These are phyloP conservation scores for Umbilicaria muhlenbergii DNA, from an alignment of 495 filamentous ascomycete species.

Conservation along the genomic window DNA sequence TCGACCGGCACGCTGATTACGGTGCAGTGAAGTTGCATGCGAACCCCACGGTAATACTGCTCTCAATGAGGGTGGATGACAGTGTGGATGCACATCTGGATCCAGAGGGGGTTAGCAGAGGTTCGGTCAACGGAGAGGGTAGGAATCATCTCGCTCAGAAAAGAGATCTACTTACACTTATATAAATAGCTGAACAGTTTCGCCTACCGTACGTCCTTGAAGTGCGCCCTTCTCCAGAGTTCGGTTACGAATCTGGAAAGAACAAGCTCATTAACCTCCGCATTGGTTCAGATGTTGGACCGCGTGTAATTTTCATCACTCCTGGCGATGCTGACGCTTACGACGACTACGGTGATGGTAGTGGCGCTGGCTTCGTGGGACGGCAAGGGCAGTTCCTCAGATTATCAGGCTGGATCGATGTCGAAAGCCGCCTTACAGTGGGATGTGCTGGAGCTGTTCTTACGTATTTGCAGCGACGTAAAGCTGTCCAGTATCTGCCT, in stretches of 20 bases:
- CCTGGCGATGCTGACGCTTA: constrained; percentile 36
- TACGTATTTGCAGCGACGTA: constrained; percentile 58
- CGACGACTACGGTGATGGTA: constrained; percentile 28
- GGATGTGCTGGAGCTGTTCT: constrained; percentile 82
- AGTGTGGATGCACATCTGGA: constrained; percentile 14
- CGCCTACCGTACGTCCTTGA: constrained; percentile 56
- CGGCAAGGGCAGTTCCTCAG: constrained; percentile 54
- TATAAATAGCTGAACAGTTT: constrained; percentile 19
- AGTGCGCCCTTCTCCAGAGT: constrained; percentile 59
- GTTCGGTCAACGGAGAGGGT: constrained; percentile 16
- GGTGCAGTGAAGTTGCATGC: constrained; percentile 51
- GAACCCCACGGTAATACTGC: constrained; percentile 65
- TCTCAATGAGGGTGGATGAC: constrained; percentile 56
- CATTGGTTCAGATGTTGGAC: constrained; percentile 29
- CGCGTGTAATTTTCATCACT: constrained; percentile 40
- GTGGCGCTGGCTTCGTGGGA: constrained; percentile 32
- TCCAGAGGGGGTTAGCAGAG: constrained; percentile 6
- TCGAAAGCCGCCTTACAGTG: constrained; percentile 58
- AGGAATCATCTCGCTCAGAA: neutral
- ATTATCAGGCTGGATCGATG: constrained; percentile 57
- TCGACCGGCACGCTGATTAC: too few species aligned
- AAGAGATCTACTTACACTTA: too few species aligned
- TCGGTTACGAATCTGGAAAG: constrained; percentile 54
- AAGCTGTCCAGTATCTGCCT: constrained; percentile 40
- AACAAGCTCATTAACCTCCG: constrained; percentile 46